A percentile compares a stretch with the other conserved stretches of the same genome.
Evolutionary conservation across 2,329 filamentous ascomycete genomes (phyloP).

Genomic region (Alternaria tenuissima): DNA sequence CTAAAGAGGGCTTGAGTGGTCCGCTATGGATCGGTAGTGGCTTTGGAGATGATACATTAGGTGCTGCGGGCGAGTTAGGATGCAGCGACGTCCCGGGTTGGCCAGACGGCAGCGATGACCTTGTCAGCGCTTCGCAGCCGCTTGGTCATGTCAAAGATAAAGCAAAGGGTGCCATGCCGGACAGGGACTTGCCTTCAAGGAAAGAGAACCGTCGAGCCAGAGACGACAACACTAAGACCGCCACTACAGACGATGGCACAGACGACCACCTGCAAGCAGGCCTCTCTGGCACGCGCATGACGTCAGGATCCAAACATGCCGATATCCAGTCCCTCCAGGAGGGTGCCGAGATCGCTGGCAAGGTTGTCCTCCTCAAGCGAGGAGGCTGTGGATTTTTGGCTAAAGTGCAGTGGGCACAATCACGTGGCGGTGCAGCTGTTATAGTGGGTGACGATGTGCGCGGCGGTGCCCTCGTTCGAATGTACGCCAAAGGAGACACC

Average conservation of each 20-base stretch:
- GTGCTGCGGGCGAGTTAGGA: conserved; percentile 82
- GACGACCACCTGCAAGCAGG: conserved; percentile 77
- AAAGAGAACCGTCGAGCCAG: conserved; percentile 4
- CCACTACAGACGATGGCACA: conserved; percentile 72
- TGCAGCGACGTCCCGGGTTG: conserved; percentile 95
- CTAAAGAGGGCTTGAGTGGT: conserved; percentile 79
- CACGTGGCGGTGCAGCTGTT: conserved; percentile 84
- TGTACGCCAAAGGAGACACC: conserved; percentile 97
- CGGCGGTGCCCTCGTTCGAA: conserved; percentile 89
- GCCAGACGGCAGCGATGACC: conserved; percentile 62
- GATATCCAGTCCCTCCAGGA: conserved; percentile 94
- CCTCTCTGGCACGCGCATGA: conserved; percentile 18
- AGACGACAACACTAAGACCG: not conserved
- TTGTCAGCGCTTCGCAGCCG: conserved; percentile 14
- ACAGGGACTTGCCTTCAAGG: not conserved
- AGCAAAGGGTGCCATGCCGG: not conserved
- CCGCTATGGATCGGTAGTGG: conserved; percentile 93
- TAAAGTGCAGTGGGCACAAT: conserved; percentile 96
- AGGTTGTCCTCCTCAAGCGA: conserved; percentile 88
- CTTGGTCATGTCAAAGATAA: not conserved
- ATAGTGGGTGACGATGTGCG: conserved; percentile 94
- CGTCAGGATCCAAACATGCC: conserved; percentile 65
- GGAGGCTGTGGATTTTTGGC: conserved; percentile 96
- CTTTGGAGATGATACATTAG: conserved; percentile 78
- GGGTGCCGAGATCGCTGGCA: conserved; percentile 89